Base-by-base conservation (phyloP, 768 basidiomycete species). In the Agaricus subrufescens region DNA sequence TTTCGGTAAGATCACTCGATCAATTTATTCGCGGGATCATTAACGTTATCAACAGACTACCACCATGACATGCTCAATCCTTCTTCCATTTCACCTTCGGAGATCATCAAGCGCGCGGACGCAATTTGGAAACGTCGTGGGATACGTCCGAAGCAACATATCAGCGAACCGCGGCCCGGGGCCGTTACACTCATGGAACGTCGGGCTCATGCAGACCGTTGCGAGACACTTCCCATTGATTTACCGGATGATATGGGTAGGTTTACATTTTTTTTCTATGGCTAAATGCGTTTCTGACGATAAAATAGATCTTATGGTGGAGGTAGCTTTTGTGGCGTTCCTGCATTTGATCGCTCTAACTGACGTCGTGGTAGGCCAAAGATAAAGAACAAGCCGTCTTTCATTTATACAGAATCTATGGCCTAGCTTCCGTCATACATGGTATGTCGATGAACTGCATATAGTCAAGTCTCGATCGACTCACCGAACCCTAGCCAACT, bases 351-450 rank as follows among this genome's bases (percentile, higher is more conserved):
- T 23, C 50, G 71, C 39, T 25, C 29, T 40, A 37, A 56, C 52
- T 37, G 11, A 19, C 43, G n/a, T 3, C 9, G 42, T 30, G 8
- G 34, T 37, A 78, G 76, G 91, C 91, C 2, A 92, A 94, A 67
- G 91, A 90, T 69, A 91, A 94, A 71, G 94, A 96, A 67, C 94
- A 95, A 66, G 94, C 94, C 1, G 94, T 97, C 4, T 79, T 97
- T 55, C 84, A 95, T 59, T 65, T 96, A 45, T 85, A 91, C 65
- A 69, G 92, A 56, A 85, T 89, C 30, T 96, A 97, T 62, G 75
- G 73, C 46, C 67, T 95, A 3, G 72, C 84, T 43, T 79, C 84
- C 14, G 86, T 91, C 25, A 80, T 77, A 8, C 71, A 84, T 59
- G 84, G 81, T 81, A 54, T 50, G 72, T 67, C 60, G 42, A 62